Percentiles rank a stretch among this genome's conserved stretches.
These are phyloP conservation scores for Hortaea werneckii DNA, from an alignment of 2,329 filamentous ascomycete species.

Conservation along the genomic window DNA sequence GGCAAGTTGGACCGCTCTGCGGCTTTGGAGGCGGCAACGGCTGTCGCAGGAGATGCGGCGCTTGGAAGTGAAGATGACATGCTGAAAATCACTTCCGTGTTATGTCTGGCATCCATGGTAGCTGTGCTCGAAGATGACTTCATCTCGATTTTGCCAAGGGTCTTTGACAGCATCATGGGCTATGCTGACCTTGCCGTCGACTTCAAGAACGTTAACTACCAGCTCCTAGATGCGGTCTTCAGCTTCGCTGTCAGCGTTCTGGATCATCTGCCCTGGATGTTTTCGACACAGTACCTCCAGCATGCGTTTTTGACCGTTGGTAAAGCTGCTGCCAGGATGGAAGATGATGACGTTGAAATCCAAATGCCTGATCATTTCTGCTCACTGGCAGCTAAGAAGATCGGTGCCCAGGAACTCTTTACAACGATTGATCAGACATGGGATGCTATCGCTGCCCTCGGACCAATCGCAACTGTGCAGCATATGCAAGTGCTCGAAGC, in stretches of 20 bases:
- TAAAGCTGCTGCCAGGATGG: constrained; percentile 48
- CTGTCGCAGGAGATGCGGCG: constrained; percentile 65
- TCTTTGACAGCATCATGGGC: constrained; percentile 60
- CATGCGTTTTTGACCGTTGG: not conserved
- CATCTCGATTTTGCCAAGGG: constrained; percentile 68
- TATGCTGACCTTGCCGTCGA: constrained; percentile 59
- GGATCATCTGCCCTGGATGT: constrained; percentile 79
- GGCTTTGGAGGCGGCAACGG: constrained; percentile 63
- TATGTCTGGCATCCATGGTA: constrained; percentile 81
- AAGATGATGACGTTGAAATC: constrained; percentile 25
- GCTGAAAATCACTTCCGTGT: constrained; percentile 70
- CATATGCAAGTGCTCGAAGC: constrained; percentile 47
- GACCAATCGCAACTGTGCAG: constrained; percentile 39
- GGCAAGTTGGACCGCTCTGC: constrained; percentile 79
- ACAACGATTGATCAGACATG: constrained; percentile 64
- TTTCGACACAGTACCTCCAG: constrained; percentile 65
- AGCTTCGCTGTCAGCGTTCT: constrained; percentile 69
- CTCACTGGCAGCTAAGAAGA: constrained; percentile 62
- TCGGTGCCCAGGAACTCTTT: constrained; percentile 69
- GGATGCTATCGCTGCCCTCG: constrained; percentile 41
- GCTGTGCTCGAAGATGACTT: constrained; percentile 81
- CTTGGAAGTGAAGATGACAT: constrained; percentile 63
- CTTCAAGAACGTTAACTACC: constrained; percentile 39
- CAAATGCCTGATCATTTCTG: constrained; percentile 44
- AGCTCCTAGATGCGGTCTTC: constrained; percentile 73